phyloP scores from a whole-genome alignment of 192 early-diverging fungal genomes.

The Jimgerdemannia lactiflua region DNA sequence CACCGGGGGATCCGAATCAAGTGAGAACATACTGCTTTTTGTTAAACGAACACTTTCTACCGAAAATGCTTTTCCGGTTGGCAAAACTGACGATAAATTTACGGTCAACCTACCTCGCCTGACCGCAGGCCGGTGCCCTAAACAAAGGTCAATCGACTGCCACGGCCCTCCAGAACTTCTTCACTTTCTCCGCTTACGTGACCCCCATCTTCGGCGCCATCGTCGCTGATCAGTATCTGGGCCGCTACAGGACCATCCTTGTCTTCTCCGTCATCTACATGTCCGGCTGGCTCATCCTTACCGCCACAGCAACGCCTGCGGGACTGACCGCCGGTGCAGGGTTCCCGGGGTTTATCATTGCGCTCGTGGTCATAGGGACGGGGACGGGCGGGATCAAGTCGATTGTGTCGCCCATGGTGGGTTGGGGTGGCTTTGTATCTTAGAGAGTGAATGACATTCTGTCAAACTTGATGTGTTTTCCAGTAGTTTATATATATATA shows the following conservation, averaged over 20 bases:
- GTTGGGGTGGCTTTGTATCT: neutral
- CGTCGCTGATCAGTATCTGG: conserved; percentile 57
- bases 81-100: neutral
- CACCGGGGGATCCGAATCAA: neutral
- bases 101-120: neutral
- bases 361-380: conserved; percentile 60
- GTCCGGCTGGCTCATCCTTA: conserved; percentile 32
- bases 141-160: conserved; percentile 23
- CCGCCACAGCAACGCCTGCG: conserved; percentile 45
- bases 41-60: too few species aligned
- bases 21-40: neutral
- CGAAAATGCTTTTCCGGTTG: too few species aligned
- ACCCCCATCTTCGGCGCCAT: conserved; percentile 27
- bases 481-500: neutral
- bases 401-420: conserved; percentile 21
- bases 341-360: conserved; percentile 63
- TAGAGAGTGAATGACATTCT: too few species aligned
- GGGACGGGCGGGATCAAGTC: conserved; percentile 59
- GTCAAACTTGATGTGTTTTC: neutral
- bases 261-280: conserved; percentile 42
- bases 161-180: conserved; percentile 2
- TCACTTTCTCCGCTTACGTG: conserved; percentile 17
- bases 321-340: conserved; percentile 55
- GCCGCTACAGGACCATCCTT: conserved; percentile 44
- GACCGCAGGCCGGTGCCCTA: conserved; percentile 38